phyloP scores from a whole-genome alignment of 1,284 basidiomycete genomes.

The Heterobasidion parviporum region DNA sequence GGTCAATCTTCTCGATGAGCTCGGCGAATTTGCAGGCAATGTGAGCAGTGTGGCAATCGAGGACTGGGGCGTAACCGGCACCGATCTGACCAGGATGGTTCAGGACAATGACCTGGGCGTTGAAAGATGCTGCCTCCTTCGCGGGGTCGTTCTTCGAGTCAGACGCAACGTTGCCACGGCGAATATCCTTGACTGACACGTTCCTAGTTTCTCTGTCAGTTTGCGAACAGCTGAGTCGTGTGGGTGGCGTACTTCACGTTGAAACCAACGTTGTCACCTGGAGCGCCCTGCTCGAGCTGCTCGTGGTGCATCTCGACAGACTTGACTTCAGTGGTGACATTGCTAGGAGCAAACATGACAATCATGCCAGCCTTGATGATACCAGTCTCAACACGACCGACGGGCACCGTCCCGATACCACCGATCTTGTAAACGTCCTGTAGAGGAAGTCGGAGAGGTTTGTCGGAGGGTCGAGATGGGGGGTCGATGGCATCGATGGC shows the following conservation, averaged over 20 bases:
- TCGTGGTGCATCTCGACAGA: constrained; percentile 99
- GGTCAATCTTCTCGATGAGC: constrained; percentile 98
- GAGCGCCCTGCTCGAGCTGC: constrained; percentile 90
- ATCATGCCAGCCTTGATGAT: constrained; percentile 99
- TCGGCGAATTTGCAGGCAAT: constrained; percentile 99
- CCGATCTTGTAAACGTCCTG: constrained; percentile 99
- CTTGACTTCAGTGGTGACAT: constrained; percentile 99
- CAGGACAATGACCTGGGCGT: constrained; percentile 99
- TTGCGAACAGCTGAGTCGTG: not conserved
- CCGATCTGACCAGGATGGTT: constrained; percentile 99
- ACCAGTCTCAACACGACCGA: constrained; percentile 99
- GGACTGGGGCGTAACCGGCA: constrained; percentile 94
- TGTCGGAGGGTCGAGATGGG: constrained; percentile 93
- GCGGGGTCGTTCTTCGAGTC: constrained; percentile 99
- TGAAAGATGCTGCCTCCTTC: constrained; percentile 99
- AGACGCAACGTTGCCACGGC: constrained; percentile 97
- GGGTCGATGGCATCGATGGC: constrained; percentile 99
- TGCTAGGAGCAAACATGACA: constrained; percentile 93
- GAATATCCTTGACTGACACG: constrained; percentile 99
- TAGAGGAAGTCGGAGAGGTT: constrained; percentile 99
- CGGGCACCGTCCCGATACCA: constrained; percentile 99
- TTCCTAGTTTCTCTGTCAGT: constrained; percentile 53
- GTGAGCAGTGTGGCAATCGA: constrained; percentile 99
- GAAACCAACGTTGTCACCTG: constrained; percentile 99
- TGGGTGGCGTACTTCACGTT: constrained; percentile 74